These are phyloP conservation scores for Phycomyces nitens DNA, from an alignment of 192 early-diverging fungal species.

Conservation along the genomic window DNA sequence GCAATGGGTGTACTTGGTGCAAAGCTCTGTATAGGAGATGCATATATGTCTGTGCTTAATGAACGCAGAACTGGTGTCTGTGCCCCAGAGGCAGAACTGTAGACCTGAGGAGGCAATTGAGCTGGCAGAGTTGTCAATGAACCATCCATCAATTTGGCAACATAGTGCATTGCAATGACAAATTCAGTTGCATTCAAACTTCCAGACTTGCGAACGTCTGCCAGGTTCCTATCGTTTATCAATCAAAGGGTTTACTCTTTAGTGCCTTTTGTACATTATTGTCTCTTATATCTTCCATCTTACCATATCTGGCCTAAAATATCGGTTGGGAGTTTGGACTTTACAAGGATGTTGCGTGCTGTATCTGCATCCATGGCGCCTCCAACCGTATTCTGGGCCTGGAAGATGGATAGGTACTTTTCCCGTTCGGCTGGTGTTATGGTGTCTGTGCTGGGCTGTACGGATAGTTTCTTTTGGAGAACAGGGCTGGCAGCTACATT, in stretches of 20 bases:
- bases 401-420: slow-evolving; percentile 62
- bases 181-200: slow-evolving; percentile 79
- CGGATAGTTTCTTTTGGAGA: not conserved
- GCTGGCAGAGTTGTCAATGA: slow-evolving; percentile 64
- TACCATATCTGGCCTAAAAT: slow-evolving; percentile 77
- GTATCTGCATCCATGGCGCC: slow-evolving; percentile 63
- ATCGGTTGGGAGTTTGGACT: slow-evolving; percentile 76
- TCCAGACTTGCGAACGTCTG: slow-evolving; percentile 69
- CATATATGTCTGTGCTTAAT: not conserved
- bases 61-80: not conserved
- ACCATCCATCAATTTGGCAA: slow-evolving; percentile 77
- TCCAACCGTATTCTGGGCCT: slow-evolving; percentile 51
- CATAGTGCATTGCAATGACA: slow-evolving; percentile 85
- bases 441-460: slow-evolving; percentile 22
- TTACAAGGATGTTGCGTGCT: slow-evolving; percentile 72
- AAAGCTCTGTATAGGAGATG: not conserved
- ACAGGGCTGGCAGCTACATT: slow-evolving; percentile 1
- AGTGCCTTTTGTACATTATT: too few relatives aligned
- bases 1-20: slow-evolving; percentile 12
- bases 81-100: slow-evolving; percentile 40
- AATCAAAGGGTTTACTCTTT: too few relatives aligned
- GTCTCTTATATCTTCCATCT: too few relatives aligned
- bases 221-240: slow-evolving; percentile 59
- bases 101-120: slow-evolving; percentile 60
- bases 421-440: slow-evolving; percentile 48